Evolutionary conservation across 305 asterid genomes (phyloP).

Genomic region (Solanum hybrid): DNA sequence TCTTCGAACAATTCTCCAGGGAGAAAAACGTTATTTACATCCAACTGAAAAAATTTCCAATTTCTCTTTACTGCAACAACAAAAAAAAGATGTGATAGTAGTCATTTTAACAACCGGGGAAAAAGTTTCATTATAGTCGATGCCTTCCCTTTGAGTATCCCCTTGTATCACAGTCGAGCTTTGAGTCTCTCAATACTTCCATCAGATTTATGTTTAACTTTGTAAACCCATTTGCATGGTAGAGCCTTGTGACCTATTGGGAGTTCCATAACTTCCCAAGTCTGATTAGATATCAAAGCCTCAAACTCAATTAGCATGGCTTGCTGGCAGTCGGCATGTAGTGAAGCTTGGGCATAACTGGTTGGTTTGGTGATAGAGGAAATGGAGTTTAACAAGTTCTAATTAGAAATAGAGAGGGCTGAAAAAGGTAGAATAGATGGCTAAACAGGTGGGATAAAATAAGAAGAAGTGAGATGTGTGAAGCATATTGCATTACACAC

Average conservation of each 20-base stretch:
- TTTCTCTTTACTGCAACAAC: too few species aligned
- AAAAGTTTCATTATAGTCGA: background rate
- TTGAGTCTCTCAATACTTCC: background rate
- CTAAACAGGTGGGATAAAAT: background rate
- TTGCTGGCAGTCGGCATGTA: background rate
- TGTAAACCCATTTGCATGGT: background rate
- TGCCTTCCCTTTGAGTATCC: background rate
- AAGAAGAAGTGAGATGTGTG: background rate
- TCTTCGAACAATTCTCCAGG: background rate
- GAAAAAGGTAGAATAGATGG: background rate
- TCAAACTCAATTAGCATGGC: background rate
- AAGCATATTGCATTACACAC: background rate
- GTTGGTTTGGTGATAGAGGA: background rate
- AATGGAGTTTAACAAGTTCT: background rate
- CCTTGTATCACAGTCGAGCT: background rate
- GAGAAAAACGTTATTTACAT: background rate
- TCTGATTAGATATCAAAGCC: background rate
- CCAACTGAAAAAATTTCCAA: accelerated
- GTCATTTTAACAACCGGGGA: background rate
- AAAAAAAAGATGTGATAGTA: background rate
- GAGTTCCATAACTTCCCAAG: background rate
- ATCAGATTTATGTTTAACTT: background rate
- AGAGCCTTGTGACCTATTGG: background rate
- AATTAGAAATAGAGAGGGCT: background rate
- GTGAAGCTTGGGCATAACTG: background rate